Evolutionary conservation across 2,329 filamentous ascomycete species (phyloP), one percentile per base, ranked within the genome.

Genomic region (Plenodomus lindquistii): DNA sequence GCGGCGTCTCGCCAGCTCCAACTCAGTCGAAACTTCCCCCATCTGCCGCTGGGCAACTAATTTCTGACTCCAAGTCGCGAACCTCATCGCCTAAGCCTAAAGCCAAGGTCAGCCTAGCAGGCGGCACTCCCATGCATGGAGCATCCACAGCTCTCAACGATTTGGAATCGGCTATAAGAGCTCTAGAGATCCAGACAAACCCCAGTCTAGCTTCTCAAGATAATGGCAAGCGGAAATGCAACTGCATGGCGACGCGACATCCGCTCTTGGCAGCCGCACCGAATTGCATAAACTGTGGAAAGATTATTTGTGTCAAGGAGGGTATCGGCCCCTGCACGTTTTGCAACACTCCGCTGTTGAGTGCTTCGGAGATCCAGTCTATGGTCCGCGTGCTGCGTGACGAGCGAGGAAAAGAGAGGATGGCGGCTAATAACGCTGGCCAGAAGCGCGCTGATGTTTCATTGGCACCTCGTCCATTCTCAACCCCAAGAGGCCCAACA

Each of bases 301-400:
- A 97, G 70, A 91, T 99, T 11, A 87, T 97, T 45, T 99, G 94
- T 70, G 85, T 96, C 19, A 92, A 94, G 65, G 92, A 99, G 73
- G 94, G 94, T 0, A 79, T 97, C 0, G 93, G 93, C 0, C 93
- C 93, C 0, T 99, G 94, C 71, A 97, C 93, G 0, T 97, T 89
- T 66, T 99, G 94, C 75, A 85, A 85, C 0, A 79, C 82, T 0
- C 84, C 90, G 0, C 77, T 99, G 0, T 77, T 99, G 7, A 86
- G 81, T 22, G 70, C 83, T 0, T 75, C 81, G 3, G 91, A 97
- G 45, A 84, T 96, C 9, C 87, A 95, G 63, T 84, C 82, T 27
- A 96, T 99, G 84, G 88, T 97, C 40, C 81, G 83, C 20, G 86
- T 93, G 62, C 79, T 99, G 11, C 85, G 86, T 34, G 88, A 90